phyloP scores from a whole-genome alignment of 179 eudicot species.

The Camellia oleifera region DNA sequence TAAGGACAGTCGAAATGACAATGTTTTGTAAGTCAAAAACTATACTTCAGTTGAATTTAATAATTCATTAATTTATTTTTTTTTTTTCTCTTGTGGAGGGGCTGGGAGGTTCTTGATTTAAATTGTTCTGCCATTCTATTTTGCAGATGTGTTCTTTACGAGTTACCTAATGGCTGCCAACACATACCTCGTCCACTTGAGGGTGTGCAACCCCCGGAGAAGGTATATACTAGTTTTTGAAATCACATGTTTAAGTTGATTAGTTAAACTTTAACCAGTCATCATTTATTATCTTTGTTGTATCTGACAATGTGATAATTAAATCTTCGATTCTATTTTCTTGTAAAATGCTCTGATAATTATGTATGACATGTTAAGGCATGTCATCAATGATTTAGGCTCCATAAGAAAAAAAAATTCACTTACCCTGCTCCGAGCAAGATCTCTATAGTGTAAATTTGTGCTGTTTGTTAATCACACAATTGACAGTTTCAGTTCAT shows the following conservation, averaged over 20 bases:
- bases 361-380: too few relatives aligned
- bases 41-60: not conserved
- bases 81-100: not conserved
- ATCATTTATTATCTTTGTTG: not conserved
- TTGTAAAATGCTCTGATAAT: too few relatives aligned
- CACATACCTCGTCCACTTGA: not conserved
- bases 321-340: too few relatives aligned
- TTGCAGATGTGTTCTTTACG: not conserved
- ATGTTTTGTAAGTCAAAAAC: conserved; percentile 21
- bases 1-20: not conserved
- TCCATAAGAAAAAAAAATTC: too few relatives aligned
- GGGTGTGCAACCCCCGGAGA: not conserved
- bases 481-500: too few relatives aligned
- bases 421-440: too few relatives aligned
- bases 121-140: not conserved
- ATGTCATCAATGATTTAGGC: too few relatives aligned
- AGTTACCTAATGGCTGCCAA: not conserved
- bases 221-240: not conserved
- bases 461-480: too few relatives aligned
- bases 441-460: too few relatives aligned
- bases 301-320: too few relatives aligned
- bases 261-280: not conserved
- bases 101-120: not conserved
- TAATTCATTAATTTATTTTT: too few relatives aligned
- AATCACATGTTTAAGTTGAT: too few relatives aligned